Conservation (phyloP, 129 eudicot genomes). For the Dittrichia graveolens region DNA sequence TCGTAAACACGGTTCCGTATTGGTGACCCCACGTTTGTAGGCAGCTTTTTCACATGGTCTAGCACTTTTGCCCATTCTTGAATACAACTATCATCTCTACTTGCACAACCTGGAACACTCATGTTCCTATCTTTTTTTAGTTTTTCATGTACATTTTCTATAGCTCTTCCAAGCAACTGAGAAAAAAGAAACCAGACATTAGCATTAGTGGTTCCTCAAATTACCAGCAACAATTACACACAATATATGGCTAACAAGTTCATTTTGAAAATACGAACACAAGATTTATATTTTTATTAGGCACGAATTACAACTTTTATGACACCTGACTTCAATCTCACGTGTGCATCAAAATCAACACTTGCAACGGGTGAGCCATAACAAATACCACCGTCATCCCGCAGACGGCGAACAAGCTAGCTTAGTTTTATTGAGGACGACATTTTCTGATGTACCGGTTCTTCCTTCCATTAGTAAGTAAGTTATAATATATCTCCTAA, state of each 20-base stretch:
- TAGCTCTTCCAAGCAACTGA: conserved; percentile 58
- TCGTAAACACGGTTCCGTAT: conserved; percentile 37
- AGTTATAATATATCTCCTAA: conserved; percentile 55
- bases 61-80: conserved; percentile 57
- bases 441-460: conserved; percentile 25
- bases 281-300: neutral
- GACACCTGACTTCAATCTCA: conserved; percentile 24
- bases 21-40: conserved; percentile 55
- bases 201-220: too few species aligned
- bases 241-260: too few species aligned
- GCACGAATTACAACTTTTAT: neutral
- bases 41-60: conserved; percentile 50
- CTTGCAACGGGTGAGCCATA: conserved; percentile 45
- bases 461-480: conserved; percentile 35
- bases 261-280: neutral
- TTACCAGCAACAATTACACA: too few species aligned
- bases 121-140: conserved; percentile 21
- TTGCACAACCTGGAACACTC: neutral
- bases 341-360: conserved; percentile 48
- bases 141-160: conserved; percentile 31
- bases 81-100: conserved; percentile 12
- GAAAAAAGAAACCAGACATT: neutral
- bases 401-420: conserved; percentile 46
- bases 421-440: conserved; percentile 27
- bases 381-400: conserved; percentile 51